Evolutionary conservation across 257 asterid species (phyloP).

Genomic region (Solanum peruvianum): DNA sequence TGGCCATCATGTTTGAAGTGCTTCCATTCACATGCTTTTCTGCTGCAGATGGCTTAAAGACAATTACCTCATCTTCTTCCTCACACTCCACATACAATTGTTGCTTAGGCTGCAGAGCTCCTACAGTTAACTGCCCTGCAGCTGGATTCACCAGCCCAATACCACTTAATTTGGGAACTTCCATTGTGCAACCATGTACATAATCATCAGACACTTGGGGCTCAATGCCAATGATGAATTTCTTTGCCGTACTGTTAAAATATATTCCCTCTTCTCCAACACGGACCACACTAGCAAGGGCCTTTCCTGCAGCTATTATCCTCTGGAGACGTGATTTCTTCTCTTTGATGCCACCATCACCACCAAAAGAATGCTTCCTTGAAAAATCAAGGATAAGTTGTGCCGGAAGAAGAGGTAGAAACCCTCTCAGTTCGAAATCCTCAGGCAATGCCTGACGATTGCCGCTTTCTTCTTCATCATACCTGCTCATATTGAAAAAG

Average conservation of each 20-base stretch:
- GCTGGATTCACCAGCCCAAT: slow-evolving; percentile 12
- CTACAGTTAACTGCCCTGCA: slow-evolving; percentile 11
- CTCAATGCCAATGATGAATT: slow-evolving; percentile 57
- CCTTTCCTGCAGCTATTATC: slow-evolving; percentile 88
- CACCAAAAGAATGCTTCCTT: slow-evolving; percentile 52
- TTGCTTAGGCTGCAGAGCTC: slow-evolving; percentile 18
- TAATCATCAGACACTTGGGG: slow-evolving; percentile 48
- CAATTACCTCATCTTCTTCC: slow-evolving; percentile 85
- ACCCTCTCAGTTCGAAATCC: slow-evolving; percentile 91
- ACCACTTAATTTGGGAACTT: slow-evolving; percentile 14
- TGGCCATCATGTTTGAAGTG: slow-evolving; percentile 16
- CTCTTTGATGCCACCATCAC: slow-evolving; percentile 51
- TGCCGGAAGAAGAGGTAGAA: slow-evolving; percentile 76
- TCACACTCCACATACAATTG: slow-evolving; percentile 34
- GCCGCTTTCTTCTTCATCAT: slow-evolving; percentile 71
- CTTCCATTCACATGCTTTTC: slow-evolving; percentile 49
- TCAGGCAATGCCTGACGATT: slow-evolving; percentile 82
- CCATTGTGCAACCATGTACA: slow-evolving; percentile 16
- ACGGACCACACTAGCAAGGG: slow-evolving; percentile 54
- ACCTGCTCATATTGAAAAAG: slow-evolving; percentile 76
- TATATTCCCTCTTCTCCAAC: slow-evolving; percentile 57
- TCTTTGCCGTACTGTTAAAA: slow-evolving; percentile 48
- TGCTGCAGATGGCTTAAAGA: slow-evolving; percentile 61
- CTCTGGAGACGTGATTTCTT: slow-evolving; percentile 58
- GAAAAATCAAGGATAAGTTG: slow-evolving; percentile 86